A percentile compares a stretch with the other conserved stretches of the same genome.
Evolutionary conservation across 257 asterid species (phyloP).

Genomic region (Jacaranda copaia): DNA sequence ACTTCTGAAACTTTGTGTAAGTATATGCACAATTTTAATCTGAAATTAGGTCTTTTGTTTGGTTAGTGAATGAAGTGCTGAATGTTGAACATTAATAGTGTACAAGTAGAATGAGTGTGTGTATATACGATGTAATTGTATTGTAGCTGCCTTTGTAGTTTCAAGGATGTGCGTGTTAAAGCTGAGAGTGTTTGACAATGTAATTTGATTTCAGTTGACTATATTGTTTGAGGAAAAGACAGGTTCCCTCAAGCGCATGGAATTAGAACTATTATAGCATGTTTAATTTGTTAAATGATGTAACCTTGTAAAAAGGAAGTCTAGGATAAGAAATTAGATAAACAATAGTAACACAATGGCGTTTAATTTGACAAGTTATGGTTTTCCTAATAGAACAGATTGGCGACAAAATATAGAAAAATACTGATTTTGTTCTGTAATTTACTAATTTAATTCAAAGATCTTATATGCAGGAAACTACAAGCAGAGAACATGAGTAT

Average conservation of each 20-base stretch:
- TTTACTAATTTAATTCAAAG: background rate
- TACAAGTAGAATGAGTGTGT: background rate
- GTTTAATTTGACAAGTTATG: background rate
- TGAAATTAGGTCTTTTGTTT: background rate
- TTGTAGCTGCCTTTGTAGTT: slow-evolving; percentile 1
- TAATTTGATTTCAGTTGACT: background rate
- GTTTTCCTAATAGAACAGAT: slow-evolving; percentile 6
- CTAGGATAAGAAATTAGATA: background rate
- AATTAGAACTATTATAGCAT: background rate
- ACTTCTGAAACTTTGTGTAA: background rate
- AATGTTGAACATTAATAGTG: background rate
- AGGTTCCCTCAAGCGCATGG: background rate
- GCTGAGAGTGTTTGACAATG: background rate
- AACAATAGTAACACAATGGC: background rate
- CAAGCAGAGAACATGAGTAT: slow-evolving; percentile 1
- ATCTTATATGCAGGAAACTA: background rate
- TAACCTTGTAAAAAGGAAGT: background rate
- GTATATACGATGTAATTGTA: background rate
- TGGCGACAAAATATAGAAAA: slow-evolving; percentile 17
- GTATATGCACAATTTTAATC: background rate
- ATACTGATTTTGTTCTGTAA: background rate
- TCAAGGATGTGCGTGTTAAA: slow-evolving; percentile 1
- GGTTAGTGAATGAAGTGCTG: background rate
- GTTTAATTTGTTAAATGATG: background rate
- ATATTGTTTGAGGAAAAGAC: slow-evolving; percentile 3